Evolutionary conservation across 345 rosid species (phyloP), one percentile per base, ranked within the genome.

Genomic region (Citrus inodora): DNA sequence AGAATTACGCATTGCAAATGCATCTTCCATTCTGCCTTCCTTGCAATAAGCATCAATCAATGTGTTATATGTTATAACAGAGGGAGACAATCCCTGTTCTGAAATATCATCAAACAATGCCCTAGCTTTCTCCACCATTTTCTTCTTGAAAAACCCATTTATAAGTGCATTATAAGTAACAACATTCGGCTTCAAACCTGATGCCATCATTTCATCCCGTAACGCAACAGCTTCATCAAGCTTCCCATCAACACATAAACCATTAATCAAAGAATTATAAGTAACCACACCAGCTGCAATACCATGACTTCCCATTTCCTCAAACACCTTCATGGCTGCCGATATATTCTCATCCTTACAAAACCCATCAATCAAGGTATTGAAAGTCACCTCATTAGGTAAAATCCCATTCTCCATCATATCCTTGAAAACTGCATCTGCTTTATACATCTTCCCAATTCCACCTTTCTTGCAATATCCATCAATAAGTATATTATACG

Each of bases 301-400:
- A 85, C 76, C 98, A 93, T 87, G 92, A n/a, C 79, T 85, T 81
- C 80, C 77, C 97, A 95, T 93, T 86, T 95, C 51, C 51, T 13
- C 17, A 46, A 46, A 46, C 17, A 13, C 51, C 51, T 46, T 46
- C 51, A 46, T 46, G 14, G 51, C 51, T 13, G 51, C 51, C 0
- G 5, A 46, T 13, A 46, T 11, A 67, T 90, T 92, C 19, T 73
- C 90, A 81, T 95, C 97, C 89, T 90, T 89, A 80, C 95, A 95
- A 67, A 87, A 93, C 32, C 98, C 95, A 83, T 92, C 86, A 42
- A 92, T 92, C 89, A 95, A 84, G 78, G 80, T 92, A 86, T 93
- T 95, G 85, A 83, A 95, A 19, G 51, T 46, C 17, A 46, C 51
- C 51, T 46, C 51, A 46, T 46, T 46, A 46, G 51, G 51, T 46